Percentiles rank a stretch among this genome's conserved stretches.
Evolutionary conservation across 2,329 filamentous ascomycete genomes (phyloP).

Genomic region (Emergomyces orientalis): DNA sequence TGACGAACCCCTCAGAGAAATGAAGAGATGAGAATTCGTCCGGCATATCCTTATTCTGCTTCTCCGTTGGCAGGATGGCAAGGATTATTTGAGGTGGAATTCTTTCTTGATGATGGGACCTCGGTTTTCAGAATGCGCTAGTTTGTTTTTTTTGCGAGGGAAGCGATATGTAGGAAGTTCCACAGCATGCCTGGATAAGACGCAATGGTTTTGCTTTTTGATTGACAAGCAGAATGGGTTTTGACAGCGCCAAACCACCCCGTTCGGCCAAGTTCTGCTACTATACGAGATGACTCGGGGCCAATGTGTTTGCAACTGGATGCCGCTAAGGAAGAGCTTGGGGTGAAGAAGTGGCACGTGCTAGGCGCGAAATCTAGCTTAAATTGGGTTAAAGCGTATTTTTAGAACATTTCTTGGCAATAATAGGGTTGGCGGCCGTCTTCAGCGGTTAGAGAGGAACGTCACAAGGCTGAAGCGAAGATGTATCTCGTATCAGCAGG

Average conservation of each 20-base stretch:
- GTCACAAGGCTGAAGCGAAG: too few species aligned
- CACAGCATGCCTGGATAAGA: not conserved
- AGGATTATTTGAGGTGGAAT: not conserved
- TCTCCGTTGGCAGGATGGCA: not conserved
- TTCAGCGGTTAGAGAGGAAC: not conserved
- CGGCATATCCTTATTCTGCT: not conserved
- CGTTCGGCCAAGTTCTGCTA: not conserved
- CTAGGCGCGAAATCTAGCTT: too few species aligned
- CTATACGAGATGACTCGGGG: not conserved
- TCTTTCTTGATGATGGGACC: not conserved
- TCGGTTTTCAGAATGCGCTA: not conserved
- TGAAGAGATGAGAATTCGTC: constrained; percentile 4
- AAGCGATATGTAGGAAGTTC: not conserved
- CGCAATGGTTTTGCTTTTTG: not conserved
- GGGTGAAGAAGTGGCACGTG: not conserved
- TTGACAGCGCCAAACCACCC: not conserved
- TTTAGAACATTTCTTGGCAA: too few species aligned
- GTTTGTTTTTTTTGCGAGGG: not conserved
- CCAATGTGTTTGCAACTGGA: not conserved
- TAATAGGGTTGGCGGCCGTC: too few species aligned
- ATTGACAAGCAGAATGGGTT: not conserved
- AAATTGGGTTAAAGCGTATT: too few species aligned
- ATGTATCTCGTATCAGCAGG: not conserved
- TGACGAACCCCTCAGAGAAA: constrained; percentile 14
- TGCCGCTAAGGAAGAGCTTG: not conserved